These are phyloP conservation scores for Ligustrum vulgare DNA, from an alignment of 257 asterid genomes.

Conservation along the genomic window DNA sequence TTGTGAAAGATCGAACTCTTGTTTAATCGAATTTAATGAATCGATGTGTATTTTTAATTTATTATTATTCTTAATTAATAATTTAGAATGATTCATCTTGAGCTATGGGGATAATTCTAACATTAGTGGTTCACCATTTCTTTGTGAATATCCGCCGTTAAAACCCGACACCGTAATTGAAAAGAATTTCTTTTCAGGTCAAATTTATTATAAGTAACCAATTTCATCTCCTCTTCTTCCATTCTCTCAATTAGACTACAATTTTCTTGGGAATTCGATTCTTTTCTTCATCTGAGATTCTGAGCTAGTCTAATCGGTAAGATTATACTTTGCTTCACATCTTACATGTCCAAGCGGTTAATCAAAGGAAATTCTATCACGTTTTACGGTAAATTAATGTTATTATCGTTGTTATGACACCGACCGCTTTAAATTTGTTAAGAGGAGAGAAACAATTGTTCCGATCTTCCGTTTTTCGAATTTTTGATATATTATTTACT, in stretches of 20 bases:
- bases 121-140: no score
- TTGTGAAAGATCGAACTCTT: no score
- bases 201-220: background rate
- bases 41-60: no score
- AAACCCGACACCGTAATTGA: background rate
- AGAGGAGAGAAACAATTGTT: constrained; percentile 13
- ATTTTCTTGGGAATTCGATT: constrained; percentile 25
- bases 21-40: no score
- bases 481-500: constrained; percentile 24
- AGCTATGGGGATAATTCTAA: no score
- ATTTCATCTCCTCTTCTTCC: background rate
- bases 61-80: no score
- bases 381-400: constrained; percentile 8
- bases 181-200: background rate
- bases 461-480: constrained; percentile 21
- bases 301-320: constrained; percentile 46
- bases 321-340: constrained; percentile 31
- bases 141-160: background rate
- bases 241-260: background rate
- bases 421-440: constrained; percentile 33
- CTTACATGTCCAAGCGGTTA: constrained; percentile 26
- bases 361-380: constrained; percentile 23
- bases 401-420: constrained; percentile 18
- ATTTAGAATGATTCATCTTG: no score
- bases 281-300: constrained; percentile 42